Evolutionary conservation across 164 flowering plant genomes (phyloP).

Genomic region (Vitis cinerea): DNA sequence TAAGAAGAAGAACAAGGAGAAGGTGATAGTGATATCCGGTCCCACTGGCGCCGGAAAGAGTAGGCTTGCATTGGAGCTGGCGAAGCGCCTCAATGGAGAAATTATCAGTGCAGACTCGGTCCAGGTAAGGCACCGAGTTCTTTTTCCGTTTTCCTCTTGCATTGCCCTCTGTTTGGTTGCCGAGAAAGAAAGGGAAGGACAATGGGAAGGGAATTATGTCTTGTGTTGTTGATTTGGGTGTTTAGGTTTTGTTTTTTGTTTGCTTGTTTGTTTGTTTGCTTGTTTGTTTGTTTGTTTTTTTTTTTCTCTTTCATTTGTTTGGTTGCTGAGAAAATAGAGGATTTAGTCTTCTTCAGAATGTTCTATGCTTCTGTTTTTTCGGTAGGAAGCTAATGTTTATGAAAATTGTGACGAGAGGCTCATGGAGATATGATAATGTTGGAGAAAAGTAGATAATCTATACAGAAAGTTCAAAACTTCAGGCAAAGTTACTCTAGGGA

Average conservation of each 20-base stretch:
- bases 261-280: no score
- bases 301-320: no score
- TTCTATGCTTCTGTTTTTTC: no score
- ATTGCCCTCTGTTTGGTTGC: conserved; percentile 1
- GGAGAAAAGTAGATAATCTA: no score
- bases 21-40: conserved; percentile 87
- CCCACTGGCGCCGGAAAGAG: conserved; percentile 94
- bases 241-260: no score
- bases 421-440: no score
- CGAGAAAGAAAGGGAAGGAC: neutral
- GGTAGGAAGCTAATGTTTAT: no score
- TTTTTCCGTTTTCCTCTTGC: neutral
- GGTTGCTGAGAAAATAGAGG: neutral
- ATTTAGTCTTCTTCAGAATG: no score
- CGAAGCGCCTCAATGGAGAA: conserved; percentile 88
- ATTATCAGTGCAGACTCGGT: conserved; percentile 96
- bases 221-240: neutral
- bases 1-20: conserved; percentile 41
- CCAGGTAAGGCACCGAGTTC: conserved; percentile 46
- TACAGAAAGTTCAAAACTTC: no score
- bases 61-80: conserved; percentile 80
- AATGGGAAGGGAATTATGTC: conserved; percentile 1
- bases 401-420: no score
- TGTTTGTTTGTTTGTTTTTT: no score
- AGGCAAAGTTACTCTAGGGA: no score